Evolutionary conservation across 768 basidiomycete species (phyloP), one percentile per base, ranked within the genome.

Genomic region (Leccinum olivaceopallidum): DNA sequence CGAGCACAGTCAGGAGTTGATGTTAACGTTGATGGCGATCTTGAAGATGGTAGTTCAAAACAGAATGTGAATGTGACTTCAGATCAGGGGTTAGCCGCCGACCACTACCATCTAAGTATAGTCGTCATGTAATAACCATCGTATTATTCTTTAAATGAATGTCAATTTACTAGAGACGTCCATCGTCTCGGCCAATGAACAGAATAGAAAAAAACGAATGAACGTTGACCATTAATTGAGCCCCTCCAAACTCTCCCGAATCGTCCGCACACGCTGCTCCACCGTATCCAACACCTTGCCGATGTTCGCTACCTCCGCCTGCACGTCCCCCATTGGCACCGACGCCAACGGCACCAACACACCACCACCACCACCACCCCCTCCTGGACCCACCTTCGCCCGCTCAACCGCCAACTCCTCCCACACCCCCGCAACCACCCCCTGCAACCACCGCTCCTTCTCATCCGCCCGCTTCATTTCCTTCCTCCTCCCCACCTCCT

Each of bases 381-480:
- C 37, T 16, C 16, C 37, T 16, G 37, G 0, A 12, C 37, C 58
- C 18, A 58, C 65, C 57, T 63, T 58, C 60, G 60, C 65, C 67
- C 82, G 83, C 37, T 79, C 81, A 52, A 73, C 76, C 20, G 80
- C 77, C 66, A 91, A 67, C 76, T 91, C 89, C 44, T 89, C 88
- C 84, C 87, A 86, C 54, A 92, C 73, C n/a, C 84, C 82, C 32
- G 83, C 83, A 53, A 91, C 83, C 56, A 92, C 82, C 5, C 84
- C 84, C 69, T 89, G 86, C 60, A 90, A 83, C 85, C 85, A 88
- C 77, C 82, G 82, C 73, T 90, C 89, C 75, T 84, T 80, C 70
- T 90, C 90, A 71, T 84, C 87, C 65, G 74, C 78, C 73, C 78
- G 81, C 69, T 72, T 78, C 71, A 81, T 57, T 73, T 80, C 79